A percentile compares a stretch with the other conserved stretches of the same genome.
Conservation (phyloP, 306 rosid genomes). For the Cucumis cinereus region DNA sequence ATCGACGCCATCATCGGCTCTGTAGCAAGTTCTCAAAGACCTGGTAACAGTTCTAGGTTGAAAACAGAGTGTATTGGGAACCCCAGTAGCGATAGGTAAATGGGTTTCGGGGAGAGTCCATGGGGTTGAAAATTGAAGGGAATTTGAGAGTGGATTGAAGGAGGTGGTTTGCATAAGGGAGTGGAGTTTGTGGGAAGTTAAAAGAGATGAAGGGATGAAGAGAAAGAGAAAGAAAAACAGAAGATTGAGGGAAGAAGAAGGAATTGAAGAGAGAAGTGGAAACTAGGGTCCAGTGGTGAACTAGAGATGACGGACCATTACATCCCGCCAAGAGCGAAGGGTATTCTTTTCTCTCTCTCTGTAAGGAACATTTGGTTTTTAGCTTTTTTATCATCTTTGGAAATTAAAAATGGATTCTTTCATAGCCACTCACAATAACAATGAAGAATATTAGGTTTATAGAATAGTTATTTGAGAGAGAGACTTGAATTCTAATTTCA, state of each 20-base stretch:
- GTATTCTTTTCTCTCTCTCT: background rate
- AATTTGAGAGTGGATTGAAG: slow-evolving; percentile 22
- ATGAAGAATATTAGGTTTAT: no score
- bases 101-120: slow-evolving; percentile 28
- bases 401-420: no score
- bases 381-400: no score
- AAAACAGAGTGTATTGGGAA: slow-evolving; percentile 13
- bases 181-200: background rate
- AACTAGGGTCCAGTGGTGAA: background rate
- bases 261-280: background rate
- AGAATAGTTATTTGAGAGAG: no score
- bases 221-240: background rate
- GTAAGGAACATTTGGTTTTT: no score
- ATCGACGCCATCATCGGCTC: slow-evolving; percentile 32
- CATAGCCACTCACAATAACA: no score
- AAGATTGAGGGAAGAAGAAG: background rate
- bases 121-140: slow-evolving; percentile 20
- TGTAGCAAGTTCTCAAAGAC: slow-evolving; percentile 40
- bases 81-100: slow-evolving; percentile 5
- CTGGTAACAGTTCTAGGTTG: slow-evolving; percentile 6
- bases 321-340: background rate
- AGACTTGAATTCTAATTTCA: no score
- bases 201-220: background rate
- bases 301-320: background rate
- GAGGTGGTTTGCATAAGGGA: slow-evolving; percentile 56